Conservation (phyloP, 805 yeast species). For the Komagataella pseudopastoris region DNA sequence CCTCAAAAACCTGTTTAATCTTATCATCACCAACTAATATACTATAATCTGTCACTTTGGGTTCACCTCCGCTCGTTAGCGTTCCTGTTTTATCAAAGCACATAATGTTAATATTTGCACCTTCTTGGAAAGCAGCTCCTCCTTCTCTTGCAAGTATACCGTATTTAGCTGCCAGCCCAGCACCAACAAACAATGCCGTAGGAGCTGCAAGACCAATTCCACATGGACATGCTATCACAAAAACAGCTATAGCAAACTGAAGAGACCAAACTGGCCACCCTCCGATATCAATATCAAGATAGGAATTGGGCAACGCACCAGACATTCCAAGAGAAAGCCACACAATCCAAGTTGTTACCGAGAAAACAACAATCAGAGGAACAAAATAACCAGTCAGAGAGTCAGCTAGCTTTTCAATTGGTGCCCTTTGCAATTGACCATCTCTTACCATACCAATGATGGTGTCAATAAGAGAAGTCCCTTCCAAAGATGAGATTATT, state of each 20-base stretch:
- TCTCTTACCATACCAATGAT: conserved; percentile 58
- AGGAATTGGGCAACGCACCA: conserved; percentile 37
- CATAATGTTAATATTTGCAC: conserved; percentile 43
- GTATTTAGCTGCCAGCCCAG: conserved; percentile 65
- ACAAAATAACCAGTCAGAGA: conserved; percentile 58
- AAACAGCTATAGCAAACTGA: conserved; percentile 66
- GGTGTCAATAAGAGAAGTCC: conserved; percentile 55
- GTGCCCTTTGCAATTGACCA: conserved; percentile 63
- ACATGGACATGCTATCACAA: conserved; percentile 79
- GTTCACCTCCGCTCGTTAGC: conserved; percentile 48
- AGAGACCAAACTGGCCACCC: conserved; percentile 74
- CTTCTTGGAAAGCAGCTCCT: conserved; percentile 74
- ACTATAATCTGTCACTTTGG: conserved; percentile 38
- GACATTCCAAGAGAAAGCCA: conserved; percentile 50
- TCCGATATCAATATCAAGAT: conserved; percentile 52
- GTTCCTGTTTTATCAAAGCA: conserved; percentile 80
- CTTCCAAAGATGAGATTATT: conserved; percentile 41
- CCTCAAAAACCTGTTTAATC: conserved; percentile 24
- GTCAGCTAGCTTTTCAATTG: conserved; percentile 62
- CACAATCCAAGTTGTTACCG: conserved; percentile 51
- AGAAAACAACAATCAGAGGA: conserved; percentile 48
- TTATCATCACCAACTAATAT: conserved; percentile 9
- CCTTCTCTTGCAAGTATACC: conserved; percentile 74
- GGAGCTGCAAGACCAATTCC: conserved; percentile 82
- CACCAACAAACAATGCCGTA: conserved; percentile 68